A percentile compares a stretch with the other conserved stretches of the same genome.
Conservation (phyloP, 768 basidiomycete genomes). For the Boletus subcaerulescens region DNA sequence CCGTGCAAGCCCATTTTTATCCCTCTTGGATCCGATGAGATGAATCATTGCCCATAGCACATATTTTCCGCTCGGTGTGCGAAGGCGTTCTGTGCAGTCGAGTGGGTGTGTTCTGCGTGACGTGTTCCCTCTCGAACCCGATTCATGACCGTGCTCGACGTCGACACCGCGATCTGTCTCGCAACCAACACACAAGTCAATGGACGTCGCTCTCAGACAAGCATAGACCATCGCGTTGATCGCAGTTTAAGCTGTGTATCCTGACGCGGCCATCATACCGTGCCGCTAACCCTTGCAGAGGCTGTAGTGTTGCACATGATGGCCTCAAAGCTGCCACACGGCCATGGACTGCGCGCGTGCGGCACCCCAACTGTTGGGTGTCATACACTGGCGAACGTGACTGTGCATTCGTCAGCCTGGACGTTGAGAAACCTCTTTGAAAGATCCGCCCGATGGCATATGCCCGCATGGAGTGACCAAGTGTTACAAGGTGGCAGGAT, state of each 20-base stretch:
- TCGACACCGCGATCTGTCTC: background rate
- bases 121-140: background rate
- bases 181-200: background rate
- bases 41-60: background rate
- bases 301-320: conserved; percentile 6
- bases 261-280: too few species aligned
- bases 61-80: background rate
- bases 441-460: conserved; percentile 17
- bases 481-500: conserved; percentile 1
- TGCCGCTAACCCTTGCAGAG: background rate
- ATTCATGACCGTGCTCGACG: background rate
- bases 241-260: conserved; percentile 14
- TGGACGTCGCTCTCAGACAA: background rate
- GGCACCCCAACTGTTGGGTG: conserved; percentile 2
- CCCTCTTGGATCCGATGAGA: background rate
- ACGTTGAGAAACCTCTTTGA: background rate
- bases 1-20: background rate
- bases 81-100: background rate
- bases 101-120: background rate
- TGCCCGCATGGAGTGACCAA: background rate
- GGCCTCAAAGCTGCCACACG: conserved; percentile 14
- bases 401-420: background rate
- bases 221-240: conserved; percentile 4
- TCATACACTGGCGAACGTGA: background rate
- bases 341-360: conserved; percentile 1